Base-by-base conservation (phyloP, 1,284 basidiomycete genomes). In the Ceratobasidium papillatum region DNA sequence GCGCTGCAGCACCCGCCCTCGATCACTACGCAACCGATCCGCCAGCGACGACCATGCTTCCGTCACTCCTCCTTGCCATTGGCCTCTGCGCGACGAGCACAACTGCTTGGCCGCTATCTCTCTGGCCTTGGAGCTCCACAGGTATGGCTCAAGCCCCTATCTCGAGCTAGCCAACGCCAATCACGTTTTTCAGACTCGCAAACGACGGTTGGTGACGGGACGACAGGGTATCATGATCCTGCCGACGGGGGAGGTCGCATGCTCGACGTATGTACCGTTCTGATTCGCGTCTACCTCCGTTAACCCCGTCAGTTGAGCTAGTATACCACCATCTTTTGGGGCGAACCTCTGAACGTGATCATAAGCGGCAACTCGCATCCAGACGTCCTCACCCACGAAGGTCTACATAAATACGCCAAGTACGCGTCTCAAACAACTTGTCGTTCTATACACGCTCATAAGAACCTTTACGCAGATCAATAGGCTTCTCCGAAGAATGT, bases 181-280 rank as follows among this genome's bases (percentile, higher is more conserved):
- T 14, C 7, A 22, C 17, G 30, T 34, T 36, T 59, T 59, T 59
- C 30, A 69, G 66, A 69, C 36, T 43, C 66, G 4, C 66, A 69
- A 38, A 52, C n/a, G 19, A 30, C 56, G 3, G 52, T 22, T 25
- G 19, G 27, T 36, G 22, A 51, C 38, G 47, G 27, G 54, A 38
- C 51, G 12, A n/a, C 25, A 43, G 78, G 76, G 47, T 94, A 91
- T 91, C 80, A 84, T 54, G 92, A 93, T 81, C 93, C 92, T 27
- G 84, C 91, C 62, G 77, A 87, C 34, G 86, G 88, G 72, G 92
- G 92, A 41, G 92, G 92, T 9, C 85, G 85, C 43, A 85, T 93
- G 76, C 83, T 94, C 45, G 92, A 93, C 80, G 92, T 93, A 78
- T 78, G 88, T 76, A 30, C 25, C 2, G 11, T 38, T 2, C 27